These are phyloP conservation scores for Podosphaera xanthii DNA, from an alignment of 2,329 filamentous ascomycete species.

Conservation along the genomic window DNA sequence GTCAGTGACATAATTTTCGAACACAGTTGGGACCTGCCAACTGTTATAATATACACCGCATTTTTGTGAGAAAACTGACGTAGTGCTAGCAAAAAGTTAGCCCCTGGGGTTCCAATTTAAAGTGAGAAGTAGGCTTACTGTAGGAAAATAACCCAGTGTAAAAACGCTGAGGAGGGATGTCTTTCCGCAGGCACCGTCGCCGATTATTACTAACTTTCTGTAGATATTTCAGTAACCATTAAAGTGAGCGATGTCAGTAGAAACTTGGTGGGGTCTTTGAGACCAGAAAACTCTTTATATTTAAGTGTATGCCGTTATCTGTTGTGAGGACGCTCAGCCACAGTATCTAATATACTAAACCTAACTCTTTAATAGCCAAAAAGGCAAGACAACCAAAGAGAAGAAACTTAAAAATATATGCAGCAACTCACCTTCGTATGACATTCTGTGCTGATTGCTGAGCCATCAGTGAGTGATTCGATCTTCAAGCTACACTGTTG, in stretches of 20 bases:
- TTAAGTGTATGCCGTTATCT: no score
- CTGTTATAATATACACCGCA: conserved; percentile 21
- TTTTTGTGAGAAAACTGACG: conserved; percentile 8
- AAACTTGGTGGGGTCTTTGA: not conserved
- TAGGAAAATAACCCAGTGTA: conserved; percentile 92
- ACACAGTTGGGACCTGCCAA: conserved; percentile 73
- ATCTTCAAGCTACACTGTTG: not conserved
- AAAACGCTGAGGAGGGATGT: conserved; percentile 94
- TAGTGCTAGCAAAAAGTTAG: conserved; percentile 25
- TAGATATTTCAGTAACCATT: not conserved
- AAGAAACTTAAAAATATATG: not conserved
- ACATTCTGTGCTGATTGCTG: conserved; percentile 20
- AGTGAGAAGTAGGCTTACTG: conserved; percentile 32
- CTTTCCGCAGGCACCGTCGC: conserved; percentile 94
- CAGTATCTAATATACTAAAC: no score
- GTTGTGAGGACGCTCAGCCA: no score
- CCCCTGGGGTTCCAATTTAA: not conserved
- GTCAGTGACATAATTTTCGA: conserved; percentile 98
- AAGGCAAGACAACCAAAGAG: not conserved
- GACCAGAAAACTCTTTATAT: not conserved
- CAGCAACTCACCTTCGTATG: conserved; percentile 20
- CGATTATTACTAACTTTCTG: conserved; percentile 92
- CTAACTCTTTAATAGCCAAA: no score
- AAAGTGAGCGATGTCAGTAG: not conserved
- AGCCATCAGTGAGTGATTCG: conserved; percentile 10